Conservation (phyloP, 2,329 filamentous ascomycete genomes). For the Leptographium flavum region DNA sequence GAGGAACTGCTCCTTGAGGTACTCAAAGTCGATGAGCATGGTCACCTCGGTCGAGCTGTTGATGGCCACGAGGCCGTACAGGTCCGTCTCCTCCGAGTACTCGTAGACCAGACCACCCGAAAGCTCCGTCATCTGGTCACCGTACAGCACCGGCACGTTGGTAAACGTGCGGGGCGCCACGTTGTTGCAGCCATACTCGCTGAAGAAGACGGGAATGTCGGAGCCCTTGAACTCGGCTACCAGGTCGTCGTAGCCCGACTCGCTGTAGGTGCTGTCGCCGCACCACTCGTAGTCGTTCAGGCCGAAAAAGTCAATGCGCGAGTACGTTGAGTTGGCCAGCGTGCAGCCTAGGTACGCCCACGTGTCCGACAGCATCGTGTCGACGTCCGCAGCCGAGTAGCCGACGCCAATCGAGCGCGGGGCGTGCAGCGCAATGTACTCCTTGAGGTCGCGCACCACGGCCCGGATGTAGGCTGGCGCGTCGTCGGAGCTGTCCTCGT, state of each 20-base stretch:
- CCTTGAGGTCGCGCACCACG: constrained; percentile 66
- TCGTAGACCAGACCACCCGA: constrained; percentile 68
- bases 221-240: constrained; percentile 49
- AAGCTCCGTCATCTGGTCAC: constrained; percentile 46
- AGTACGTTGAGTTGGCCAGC: constrained; percentile 35
- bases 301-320: constrained; percentile 59
- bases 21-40: neutral
- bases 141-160: constrained; percentile 56
- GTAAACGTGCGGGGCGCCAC: constrained; percentile 53
- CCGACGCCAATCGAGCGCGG: constrained; percentile 74
- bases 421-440: constrained; percentile 57
- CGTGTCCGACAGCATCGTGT: constrained; percentile 46
- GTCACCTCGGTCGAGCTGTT: constrained; percentile 5
- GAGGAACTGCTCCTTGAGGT: constrained; percentile 1
- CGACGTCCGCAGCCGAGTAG: constrained; percentile 77
- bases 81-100: constrained; percentile 51
- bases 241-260: constrained; percentile 38
- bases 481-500: constrained; percentile 36
- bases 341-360: constrained; percentile 68
- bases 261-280: constrained; percentile 35
- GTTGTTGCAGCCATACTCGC: constrained; percentile 61
- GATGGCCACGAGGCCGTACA: constrained; percentile 24
- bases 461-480: constrained; percentile 75
- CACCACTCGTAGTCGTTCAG: constrained; percentile 62
- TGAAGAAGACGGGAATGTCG: constrained; percentile 62